These are phyloP conservation scores for Meyerozyma athensensis DNA, from an alignment of 1,139 yeast species.

Conservation along the genomic window DNA sequence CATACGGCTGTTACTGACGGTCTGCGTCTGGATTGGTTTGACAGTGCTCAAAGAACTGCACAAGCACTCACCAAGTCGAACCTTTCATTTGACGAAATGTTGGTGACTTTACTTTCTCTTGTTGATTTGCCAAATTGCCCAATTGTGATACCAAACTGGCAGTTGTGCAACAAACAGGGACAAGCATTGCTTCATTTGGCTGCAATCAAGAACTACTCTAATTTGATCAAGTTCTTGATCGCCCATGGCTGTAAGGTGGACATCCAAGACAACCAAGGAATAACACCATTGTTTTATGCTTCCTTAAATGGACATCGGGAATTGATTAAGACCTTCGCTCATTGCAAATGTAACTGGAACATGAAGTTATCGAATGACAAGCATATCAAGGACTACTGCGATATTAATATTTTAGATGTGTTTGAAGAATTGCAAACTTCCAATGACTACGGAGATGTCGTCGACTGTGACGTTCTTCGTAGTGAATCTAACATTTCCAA, in stretches of 20 bases:
- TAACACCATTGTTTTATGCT: constrained; percentile 85
- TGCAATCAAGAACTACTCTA: constrained; percentile 63
- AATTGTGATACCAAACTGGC: constrained; percentile 67
- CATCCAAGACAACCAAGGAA: constrained; percentile 70
- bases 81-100: constrained; percentile 51
- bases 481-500: constrained; percentile 21
- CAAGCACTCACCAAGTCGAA: constrained; percentile 45
- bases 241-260: constrained; percentile 80
- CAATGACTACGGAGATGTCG: constrained; percentile 11
- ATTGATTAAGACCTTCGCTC: constrained; percentile 52
- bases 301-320: constrained; percentile 68
- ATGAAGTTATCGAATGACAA: constrained; percentile 56
- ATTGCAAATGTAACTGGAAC: constrained; percentile 61
- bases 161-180: constrained; percentile 73
- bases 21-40: constrained; percentile 38
- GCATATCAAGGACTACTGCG: constrained; percentile 51
- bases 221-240: constrained; percentile 58
- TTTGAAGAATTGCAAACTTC: constrained; percentile 24
- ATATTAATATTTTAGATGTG: constrained; percentile 60
- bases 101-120: constrained; percentile 61
- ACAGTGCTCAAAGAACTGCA: constrained; percentile 43
- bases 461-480: constrained; percentile 11
- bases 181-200: constrained; percentile 87
- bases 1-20: constrained; percentile 4
- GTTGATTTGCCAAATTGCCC: constrained; percentile 62